Evolutionary conservation across 805 yeast genomes (phyloP).

Genomic region (Candida boidinii): DNA sequence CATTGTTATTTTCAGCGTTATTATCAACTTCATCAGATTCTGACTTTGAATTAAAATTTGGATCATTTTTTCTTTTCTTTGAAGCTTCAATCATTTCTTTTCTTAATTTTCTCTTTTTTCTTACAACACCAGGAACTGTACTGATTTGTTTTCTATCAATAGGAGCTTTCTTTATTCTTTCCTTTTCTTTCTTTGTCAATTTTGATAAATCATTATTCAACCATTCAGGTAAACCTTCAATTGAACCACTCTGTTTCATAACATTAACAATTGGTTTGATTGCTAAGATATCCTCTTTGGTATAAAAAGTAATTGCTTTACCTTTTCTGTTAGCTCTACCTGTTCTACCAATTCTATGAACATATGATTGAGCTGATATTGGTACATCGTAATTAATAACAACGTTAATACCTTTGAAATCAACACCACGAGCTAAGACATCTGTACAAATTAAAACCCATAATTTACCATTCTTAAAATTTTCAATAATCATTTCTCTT

Average conservation of each 20-base stretch:
- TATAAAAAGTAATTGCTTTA: slow-evolving; percentile 83
- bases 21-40: neutral
- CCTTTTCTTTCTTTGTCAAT: slow-evolving; percentile 54
- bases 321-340: slow-evolving; percentile 93
- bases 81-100: slow-evolving; percentile 71
- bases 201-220: slow-evolving; percentile 58
- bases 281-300: slow-evolving; percentile 74
- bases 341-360: slow-evolving; percentile 97
- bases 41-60: slow-evolving; percentile 1
- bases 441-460: slow-evolving; percentile 98
- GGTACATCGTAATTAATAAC: slow-evolving; percentile 98
- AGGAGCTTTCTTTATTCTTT: slow-evolving; percentile 46
- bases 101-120: slow-evolving; percentile 53
- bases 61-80: slow-evolving; percentile 57
- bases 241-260: slow-evolving; percentile 86
- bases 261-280: slow-evolving; percentile 85
- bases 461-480: slow-evolving; percentile 81
- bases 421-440: slow-evolving; percentile 93
- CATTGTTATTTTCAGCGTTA: neutral
- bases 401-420: slow-evolving; percentile 89
- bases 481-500: slow-evolving; percentile 74
- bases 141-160: slow-evolving; percentile 67
- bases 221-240: slow-evolving; percentile 65
- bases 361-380: slow-evolving; percentile 85
- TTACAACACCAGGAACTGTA: slow-evolving; percentile 69